Evolutionary conservation across 2,329 filamentous ascomycete genomes (phyloP).

Genomic region (Spiromastix sp.): DNA sequence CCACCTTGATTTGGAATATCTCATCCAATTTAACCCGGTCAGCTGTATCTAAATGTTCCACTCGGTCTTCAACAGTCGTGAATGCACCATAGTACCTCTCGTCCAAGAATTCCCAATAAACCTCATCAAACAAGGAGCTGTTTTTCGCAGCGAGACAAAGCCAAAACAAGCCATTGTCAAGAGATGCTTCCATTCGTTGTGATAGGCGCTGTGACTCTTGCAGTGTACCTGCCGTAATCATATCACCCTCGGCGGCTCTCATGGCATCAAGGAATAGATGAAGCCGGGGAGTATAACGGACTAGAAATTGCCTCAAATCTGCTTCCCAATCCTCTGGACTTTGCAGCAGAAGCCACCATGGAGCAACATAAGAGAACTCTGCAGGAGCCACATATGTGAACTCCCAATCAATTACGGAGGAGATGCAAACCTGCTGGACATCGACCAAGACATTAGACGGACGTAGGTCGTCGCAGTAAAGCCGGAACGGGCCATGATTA

Average conservation of each 20-base stretch:
- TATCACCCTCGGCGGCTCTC: constrained; percentile 12
- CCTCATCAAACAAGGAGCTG: constrained; percentile 18
- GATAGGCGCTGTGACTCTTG: constrained; percentile 13
- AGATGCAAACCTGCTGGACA: constrained; percentile 10
- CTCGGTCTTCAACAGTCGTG: constrained; percentile 13
- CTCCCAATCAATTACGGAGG: constrained; percentile 21
- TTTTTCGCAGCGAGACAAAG: constrained; percentile 17
- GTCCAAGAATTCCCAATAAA: constrained; percentile 18
- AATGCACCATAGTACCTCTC: constrained; percentile 12
- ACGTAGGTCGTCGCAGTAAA: constrained; percentile 19
- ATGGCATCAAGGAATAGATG: constrained; percentile 17
- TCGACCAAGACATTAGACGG: constrained; percentile 19
- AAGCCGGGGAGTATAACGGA: constrained; percentile 16
- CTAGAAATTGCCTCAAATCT: constrained; percentile 15
- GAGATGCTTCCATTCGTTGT: constrained; percentile 15
- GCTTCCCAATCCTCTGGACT: constrained; percentile 14
- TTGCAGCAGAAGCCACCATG: constrained; percentile 16
- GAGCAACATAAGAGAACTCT: constrained; percentile 13
- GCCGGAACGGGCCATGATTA: constrained; percentile 14
- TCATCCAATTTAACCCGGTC: constrained; percentile 5
- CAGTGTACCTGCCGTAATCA: constrained; percentile 7
- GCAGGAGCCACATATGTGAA: constrained; percentile 15
- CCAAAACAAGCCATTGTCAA: constrained; percentile 19
- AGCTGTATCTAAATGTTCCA: constrained; percentile 9
- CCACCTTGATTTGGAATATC: constrained; percentile 6